Evolutionary conservation across 306 rosid genomes (phyloP), one percentile per base, ranked within the genome.

Genomic region (Amphicarpaea edgeworthii): DNA sequence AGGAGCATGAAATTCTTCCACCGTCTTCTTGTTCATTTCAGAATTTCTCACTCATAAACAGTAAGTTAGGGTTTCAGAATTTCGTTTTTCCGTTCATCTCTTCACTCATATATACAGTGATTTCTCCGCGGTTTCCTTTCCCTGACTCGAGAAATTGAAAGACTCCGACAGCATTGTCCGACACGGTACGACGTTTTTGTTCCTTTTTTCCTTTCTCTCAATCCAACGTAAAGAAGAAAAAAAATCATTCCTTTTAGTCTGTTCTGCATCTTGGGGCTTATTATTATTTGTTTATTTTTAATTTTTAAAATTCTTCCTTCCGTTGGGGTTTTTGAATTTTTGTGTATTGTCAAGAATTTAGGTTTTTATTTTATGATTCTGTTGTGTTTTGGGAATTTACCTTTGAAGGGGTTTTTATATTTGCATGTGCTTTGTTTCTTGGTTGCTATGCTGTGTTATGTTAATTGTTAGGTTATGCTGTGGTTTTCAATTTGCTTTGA

Each of bases 61-160:
- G 20, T n/a, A 49, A 49, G 8, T 57, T 68, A 81, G 84, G 84
- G 84, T 75, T 81, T 60, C 40, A 9, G 16, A 11, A 34, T 70
- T 61, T 38, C 42, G 34, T 0, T 67, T 46, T 66, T 70, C 23
- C 14, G n/a, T 43, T 68, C 4, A 20, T 70, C 28, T 57, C 8
- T 41, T 41, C 24, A 1, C 32, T 80, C 64, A 30, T 20, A 4
- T 7, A 21, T 5, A 49, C 38, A 20, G 15, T 37, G 42, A 20
- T 74, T 59, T 65, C 23, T 61, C 40, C 12, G 10, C 9, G 61
- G 2, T 37, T 30, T 66, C 40, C 30, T 49, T 32, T 9, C 6
- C 21, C 21, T 14, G 5, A 19, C 16, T 3, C 41, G 0, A 26
- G 19, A 54, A 54, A 58, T 24, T 23, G 23, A 41, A 68, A 55